Evolutionary conservation across 2,329 filamentous ascomycete genomes (phyloP), one percentile per base, ranked within the genome.

Genomic region (Diaporthe vaccinii): DNA sequence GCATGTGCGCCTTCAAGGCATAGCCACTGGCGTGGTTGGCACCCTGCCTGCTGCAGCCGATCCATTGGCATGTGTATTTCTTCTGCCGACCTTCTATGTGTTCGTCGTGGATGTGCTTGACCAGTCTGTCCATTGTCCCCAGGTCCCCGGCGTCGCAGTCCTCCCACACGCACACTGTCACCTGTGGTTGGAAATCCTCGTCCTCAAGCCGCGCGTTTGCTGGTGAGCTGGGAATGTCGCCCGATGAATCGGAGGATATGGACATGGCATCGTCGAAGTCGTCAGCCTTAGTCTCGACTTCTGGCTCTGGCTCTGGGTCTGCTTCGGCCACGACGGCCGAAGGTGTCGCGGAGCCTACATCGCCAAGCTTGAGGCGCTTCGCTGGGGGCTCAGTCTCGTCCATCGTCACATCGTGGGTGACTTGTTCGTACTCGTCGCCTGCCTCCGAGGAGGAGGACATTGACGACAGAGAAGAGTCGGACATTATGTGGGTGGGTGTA

Each of bases 21-120:
- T 99, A 99, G 3, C 95, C 97, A 81, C 95, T 98, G 1, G 96
- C 96, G 85, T 99, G 97, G 25, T 95, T 92, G 84, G 97, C 92
- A 76, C 95, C 95, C 86, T 98, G 98, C 77, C 96, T 88, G 72
- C 89, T 90, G 83, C 97, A 99, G 78, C 96, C 96, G 76, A 91
- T 91, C 97, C 97, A 99, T 85, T 98, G 96, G 85, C 97, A 99
- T n/a, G 95, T 95, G 83, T 98, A 98, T 84, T 97, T 98, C 86
- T 98, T 98, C 86, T 97, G 94, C 73, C 96, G 91, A 76, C 93
- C 95, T 82, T 97, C 95, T 81, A 98, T 98, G 84, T 99, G 97
- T 75, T 96, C 95, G 81, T 95, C 93, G 84, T 98, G 96, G 76
- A 97, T 94, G 81, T 97, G 94, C 79, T 94, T 91, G 57, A 97